Evolutionary conservation across 1,139 yeast species (phyloP).

Genomic region (Kodamaea suecica): DNA sequence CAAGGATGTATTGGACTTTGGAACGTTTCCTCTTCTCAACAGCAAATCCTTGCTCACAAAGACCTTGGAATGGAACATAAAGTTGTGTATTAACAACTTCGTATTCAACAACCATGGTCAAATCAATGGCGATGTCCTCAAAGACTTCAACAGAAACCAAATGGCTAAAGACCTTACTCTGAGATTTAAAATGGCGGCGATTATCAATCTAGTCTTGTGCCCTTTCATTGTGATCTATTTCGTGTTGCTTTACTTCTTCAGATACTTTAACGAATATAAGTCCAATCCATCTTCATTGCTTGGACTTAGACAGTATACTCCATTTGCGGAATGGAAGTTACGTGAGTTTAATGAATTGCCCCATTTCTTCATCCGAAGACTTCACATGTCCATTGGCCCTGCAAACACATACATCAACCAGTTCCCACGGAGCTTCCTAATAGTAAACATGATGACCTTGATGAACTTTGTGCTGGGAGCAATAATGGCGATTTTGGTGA

Average conservation of each 20-base stretch:
- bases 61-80: constrained; percentile 91
- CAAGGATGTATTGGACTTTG: constrained; percentile 62
- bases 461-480: constrained; percentile 84
- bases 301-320: constrained; percentile 81
- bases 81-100: constrained; percentile 82
- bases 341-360: constrained; percentile 91
- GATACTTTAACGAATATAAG: constrained; percentile 89
- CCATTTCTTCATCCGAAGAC: constrained; percentile 77
- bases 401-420: constrained; percentile 85
- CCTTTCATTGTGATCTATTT: constrained; percentile 86
- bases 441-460: constrained; percentile 53
- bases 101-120: constrained; percentile 84
- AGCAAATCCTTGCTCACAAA: constrained; percentile 59
- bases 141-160: constrained; percentile 65
- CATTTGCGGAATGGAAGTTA: constrained; percentile 92
- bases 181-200: constrained; percentile 83
- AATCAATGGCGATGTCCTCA: constrained; percentile 67
- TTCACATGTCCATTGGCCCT: constrained; percentile 71
- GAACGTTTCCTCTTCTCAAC: constrained; percentile 24
- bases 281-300: constrained; percentile 83
- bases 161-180: constrained; percentile 69
- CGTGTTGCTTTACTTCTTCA: constrained; percentile 76
- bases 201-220: constrained; percentile 74
- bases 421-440: constrained; percentile 77
- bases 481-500: constrained; percentile 80